A percentile compares a stretch with the other conserved stretches of the same genome.
Evolutionary conservation across 805 yeast species (phyloP).

Genomic region (Saccharomycopsis schoenii): DNA sequence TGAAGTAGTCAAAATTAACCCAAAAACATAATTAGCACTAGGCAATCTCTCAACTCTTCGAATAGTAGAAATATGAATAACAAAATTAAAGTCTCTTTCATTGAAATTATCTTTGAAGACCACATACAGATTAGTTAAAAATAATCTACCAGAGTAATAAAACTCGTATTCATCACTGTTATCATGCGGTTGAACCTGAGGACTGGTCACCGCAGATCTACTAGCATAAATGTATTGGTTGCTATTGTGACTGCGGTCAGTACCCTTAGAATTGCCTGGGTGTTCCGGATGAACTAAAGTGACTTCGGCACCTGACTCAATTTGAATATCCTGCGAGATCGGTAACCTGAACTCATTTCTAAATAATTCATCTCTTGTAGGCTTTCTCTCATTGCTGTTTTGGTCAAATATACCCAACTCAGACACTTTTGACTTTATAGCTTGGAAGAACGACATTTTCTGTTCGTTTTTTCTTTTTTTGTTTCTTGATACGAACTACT

Average conservation of each 20-base stretch:
- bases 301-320: slow-evolving; percentile 60
- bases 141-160: slow-evolving; percentile 53
- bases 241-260: neutral
- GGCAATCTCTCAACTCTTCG: slow-evolving; percentile 83
- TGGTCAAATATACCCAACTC: slow-evolving; percentile 17
- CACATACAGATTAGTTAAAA: slow-evolving; percentile 63
- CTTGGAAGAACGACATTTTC: slow-evolving; percentile 16
- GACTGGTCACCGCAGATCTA: slow-evolving; percentile 7
- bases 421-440: slow-evolving; percentile 15
- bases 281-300: slow-evolving; percentile 18
- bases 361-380: slow-evolving; percentile 61
- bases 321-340: slow-evolving; percentile 52
- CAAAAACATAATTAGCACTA: slow-evolving; percentile 57
- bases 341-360: slow-evolving; percentile 65
- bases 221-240: slow-evolving; percentile 8
- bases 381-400: slow-evolving; percentile 26
- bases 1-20: slow-evolving; percentile 60
- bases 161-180: slow-evolving; percentile 19
- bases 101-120: slow-evolving; percentile 68
- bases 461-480: neutral
- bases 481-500: neutral
- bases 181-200: neutral
- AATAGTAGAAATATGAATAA: slow-evolving; percentile 65
- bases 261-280: neutral
- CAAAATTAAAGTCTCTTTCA: slow-evolving; percentile 54